phyloP scores from a whole-genome alignment of 371 early-diverging fungal species.

The Batrachochytrium dendrobatidis region DNA sequence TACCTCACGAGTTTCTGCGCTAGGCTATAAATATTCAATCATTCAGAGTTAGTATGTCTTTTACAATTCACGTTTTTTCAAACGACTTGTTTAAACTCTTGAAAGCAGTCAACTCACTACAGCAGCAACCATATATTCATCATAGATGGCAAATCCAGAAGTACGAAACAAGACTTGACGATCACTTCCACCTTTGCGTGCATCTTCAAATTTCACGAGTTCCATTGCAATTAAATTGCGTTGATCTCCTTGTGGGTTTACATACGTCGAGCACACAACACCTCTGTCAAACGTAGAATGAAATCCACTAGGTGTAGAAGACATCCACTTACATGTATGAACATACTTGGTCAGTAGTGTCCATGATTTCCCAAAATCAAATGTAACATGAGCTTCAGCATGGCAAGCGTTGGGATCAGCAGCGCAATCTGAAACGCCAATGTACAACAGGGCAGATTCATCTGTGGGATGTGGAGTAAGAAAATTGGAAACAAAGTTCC shows the following conservation, averaged over 20 bases:
- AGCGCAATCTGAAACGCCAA: constrained; percentile 56
- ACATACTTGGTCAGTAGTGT: not conserved
- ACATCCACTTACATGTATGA: not conserved
- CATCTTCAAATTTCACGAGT: not conserved
- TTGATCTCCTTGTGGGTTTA: not conserved
- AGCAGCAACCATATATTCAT: constrained; percentile 78
- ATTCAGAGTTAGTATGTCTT: not conserved
- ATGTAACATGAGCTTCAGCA: not conserved
- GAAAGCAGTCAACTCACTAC: constrained; percentile 28
- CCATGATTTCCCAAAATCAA: not conserved
- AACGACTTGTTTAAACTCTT: not conserved
- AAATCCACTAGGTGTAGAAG: not conserved
- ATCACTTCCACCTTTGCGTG: constrained; percentile 22
- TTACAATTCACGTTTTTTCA: constrained; percentile 7
- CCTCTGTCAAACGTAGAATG: not conserved
- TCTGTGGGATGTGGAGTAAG: constrained; percentile 58
- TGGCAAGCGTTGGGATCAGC: not conserved
- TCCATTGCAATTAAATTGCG: not conserved
- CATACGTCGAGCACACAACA: not conserved
- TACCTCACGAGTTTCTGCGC: constrained; percentile 43
- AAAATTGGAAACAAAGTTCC: constrained; percentile 46
- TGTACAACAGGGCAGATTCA: constrained; percentile 66
- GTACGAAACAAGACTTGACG: constrained; percentile 27
- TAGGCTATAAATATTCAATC: constrained; percentile 2
- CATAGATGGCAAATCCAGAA: constrained; percentile 68